Evolutionary conservation across 257 asterid species (phyloP), one percentile per base, ranked within the genome.

Genomic region (Linderniella brevidens): DNA sequence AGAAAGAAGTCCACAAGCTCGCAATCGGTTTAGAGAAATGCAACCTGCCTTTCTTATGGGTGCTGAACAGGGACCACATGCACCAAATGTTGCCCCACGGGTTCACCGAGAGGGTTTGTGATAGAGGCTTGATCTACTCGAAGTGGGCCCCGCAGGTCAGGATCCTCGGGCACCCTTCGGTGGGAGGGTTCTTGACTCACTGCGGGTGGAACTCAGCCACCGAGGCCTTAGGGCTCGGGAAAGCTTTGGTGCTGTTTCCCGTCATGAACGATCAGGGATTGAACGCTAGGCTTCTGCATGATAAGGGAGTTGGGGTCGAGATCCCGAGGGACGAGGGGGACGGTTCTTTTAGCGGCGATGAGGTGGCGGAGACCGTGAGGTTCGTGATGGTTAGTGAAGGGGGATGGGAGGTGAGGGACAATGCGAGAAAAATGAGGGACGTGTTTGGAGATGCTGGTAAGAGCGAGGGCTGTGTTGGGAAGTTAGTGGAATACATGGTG

Each of bases 191-290:
- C 36, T 17, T 46, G 61, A 81, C 94, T 18, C 96, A 86, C 50
- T 82, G 94, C 16, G 94, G 96, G 10, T 86, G 94, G 96, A 86
- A 76, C 58, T 86, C 96, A 5, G 80, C 60, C 13, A 68, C 90
- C 0, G 96, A 86, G 68, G 94, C 71, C 0, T 74, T 86, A 0
- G 49, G 78, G 11, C 67, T 68, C 2, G 93, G 97, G 9, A 67
- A 67, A 29, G 82, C 78, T 53, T 56, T 87, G 65, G 68, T 87
- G 8, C 10, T 87, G 67, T 67, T 86, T 36, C 97, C 95, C 0
- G 58, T 86, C 35, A 79, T 75, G 83, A 82, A 86, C 54, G 97
- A 86, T 50, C 93, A 86, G 41, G 97, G 97, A 37, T 50, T 73
- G 70, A 86, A 77, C 58, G 75, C 93, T 3, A 69, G 97, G 71